Base-by-base conservation (phyloP, 768 basidiomycete species). In the Cyclocybe cylindracea region DNA sequence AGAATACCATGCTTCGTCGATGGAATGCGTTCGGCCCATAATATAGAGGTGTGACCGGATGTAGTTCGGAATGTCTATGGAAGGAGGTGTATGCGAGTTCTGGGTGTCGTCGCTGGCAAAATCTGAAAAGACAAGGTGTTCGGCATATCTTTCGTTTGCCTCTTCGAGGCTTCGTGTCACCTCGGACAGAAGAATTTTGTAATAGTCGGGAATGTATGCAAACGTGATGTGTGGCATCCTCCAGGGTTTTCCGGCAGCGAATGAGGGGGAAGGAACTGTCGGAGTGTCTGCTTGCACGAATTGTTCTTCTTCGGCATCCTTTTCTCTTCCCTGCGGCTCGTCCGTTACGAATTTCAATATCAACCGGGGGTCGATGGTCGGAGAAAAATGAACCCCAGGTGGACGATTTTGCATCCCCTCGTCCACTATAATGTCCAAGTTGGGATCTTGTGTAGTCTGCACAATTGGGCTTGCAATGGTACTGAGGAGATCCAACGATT, bases 1-100 rank as follows among this genome's bases (percentile, higher is more conserved):
- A 19, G 76, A 71, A n/a, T 67, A 55, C 78, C 77, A 79, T 5
- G 66, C 75, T 16, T 72, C 65, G 50, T 70, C 60, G 19, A 61
- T 54, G 19, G 58, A 56, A 14, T 56, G 40, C 31, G 61, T 62
- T 7, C 44, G 57, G n/a, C 56, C 63, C 34, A 66, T 51, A 31
- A 51, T 48, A 14, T 59, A 41, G 39, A 64, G 39, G 32, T 60
- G 60, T 18, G 53, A 32, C 36, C 44, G 47, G 14, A 61, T n/a
- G 19, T 43, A 48, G 5, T 32, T 10, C 7, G 45, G 54, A 18
- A 56, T 39, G 7, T 52, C 49, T 40, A 24, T 43, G 6, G 52
- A 50, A 37, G 60, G 54, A 41, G 53, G 52, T 34, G 53, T 39
- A 14, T 48, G 44, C 40, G 53, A 32, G 39, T 51, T 29, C 50